Base-by-base conservation (phyloP, 2,329 filamentous ascomycete species). In the Cladosporium oxysporum region DNA sequence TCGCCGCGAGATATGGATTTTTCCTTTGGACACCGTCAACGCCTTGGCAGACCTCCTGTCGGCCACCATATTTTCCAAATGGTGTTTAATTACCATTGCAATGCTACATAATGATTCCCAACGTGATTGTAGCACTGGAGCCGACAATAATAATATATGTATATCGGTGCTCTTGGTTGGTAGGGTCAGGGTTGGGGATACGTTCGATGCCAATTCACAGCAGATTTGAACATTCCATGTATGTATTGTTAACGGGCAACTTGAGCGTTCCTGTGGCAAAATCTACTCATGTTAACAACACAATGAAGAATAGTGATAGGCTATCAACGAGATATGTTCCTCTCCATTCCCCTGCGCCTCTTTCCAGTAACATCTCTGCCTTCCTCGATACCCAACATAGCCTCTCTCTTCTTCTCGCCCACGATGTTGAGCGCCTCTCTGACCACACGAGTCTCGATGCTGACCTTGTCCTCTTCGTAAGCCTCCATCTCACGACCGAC, bases 331-430 rank as follows among this genome's bases (percentile, higher is more conserved):
- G 33, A 12, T 16, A 59, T 59, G 35, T 59, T 59, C 37, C 35
- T 63, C 35, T 63, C 61, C 35, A 53, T 53, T 21, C 61, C 61
- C 26, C 61, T 55, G 33, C 50, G 47, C n/a, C 62, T 35, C 82
- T 96, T 95, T n/a, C 95, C 95, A 65, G 91, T 88, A 5, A 97
- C 92, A 79, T 98, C 93, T 72, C 90, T 89, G 12, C 91, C 90
- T 79, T 98, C 92, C 77, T 97, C 95, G 70, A 98, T 92, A 79
- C 96, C 92, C 72, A 97, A 79, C 77, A 94, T 77, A 0, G 94
- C 95, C 80, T 97, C 93, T 66, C 93, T 86, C 85, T 97, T 97
- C 86, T 94, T 96, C 83, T 96, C 91, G n/a, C 91, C 90, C 6
- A 99, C 95, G 55, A 92, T 78, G 84, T 96, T 97, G 75, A 99